A percentile compares a stretch with the other conserved stretches of the same genome.
These are phyloP conservation scores for Entamoeba invadens DNA, from an alignment of 208 protist genomes.

Conservation along the genomic window DNA sequence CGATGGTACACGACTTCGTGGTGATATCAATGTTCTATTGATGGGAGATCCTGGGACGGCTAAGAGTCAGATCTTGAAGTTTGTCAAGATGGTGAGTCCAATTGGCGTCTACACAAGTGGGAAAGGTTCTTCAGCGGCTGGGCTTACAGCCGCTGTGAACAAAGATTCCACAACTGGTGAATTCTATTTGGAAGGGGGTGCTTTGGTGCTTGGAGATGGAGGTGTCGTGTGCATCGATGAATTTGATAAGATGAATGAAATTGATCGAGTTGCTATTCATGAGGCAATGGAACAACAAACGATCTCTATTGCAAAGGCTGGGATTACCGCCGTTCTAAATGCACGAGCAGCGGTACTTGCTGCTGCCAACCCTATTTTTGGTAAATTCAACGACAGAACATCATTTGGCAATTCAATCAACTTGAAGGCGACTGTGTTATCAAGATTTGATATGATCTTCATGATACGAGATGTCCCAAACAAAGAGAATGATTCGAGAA, in stretches of 20 bases:
- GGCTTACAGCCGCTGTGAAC: slow-evolving; percentile 31
- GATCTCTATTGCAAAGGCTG: slow-evolving; percentile 60
- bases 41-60: slow-evolving; percentile 95
- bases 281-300: slow-evolving; percentile 94
- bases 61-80: slow-evolving; percentile 97
- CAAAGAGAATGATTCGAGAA: slow-evolving; percentile 43
- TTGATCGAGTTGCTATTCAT: slow-evolving; percentile 92
- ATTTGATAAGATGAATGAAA: slow-evolving; percentile 98
- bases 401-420: slow-evolving; percentile 51
- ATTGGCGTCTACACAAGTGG: slow-evolving; percentile 94
- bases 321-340: slow-evolving; percentile 98
- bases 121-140: slow-evolving; percentile 77
- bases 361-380: slow-evolving; percentile 88
- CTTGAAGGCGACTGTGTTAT: slow-evolving; percentile 92
- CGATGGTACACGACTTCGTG: slow-evolving; percentile 81
- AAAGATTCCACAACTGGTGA: slow-evolving; percentile 57
- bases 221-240: slow-evolving; percentile 99
- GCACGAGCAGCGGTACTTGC: slow-evolving; percentile 89
- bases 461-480: slow-evolving; percentile 54
- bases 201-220: slow-evolving; percentile 97
- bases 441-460: slow-evolving; percentile 76
- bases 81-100: slow-evolving; percentile 79
- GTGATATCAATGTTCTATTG: slow-evolving; percentile 97
- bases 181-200: slow-evolving; percentile 96
- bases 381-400: slow-evolving; percentile 59